A percentile compares a stretch with the other conserved stretches of the same genome.
Conservation (phyloP, 2,329 filamentous ascomycete species). For the Ascochyta lentis region DNA sequence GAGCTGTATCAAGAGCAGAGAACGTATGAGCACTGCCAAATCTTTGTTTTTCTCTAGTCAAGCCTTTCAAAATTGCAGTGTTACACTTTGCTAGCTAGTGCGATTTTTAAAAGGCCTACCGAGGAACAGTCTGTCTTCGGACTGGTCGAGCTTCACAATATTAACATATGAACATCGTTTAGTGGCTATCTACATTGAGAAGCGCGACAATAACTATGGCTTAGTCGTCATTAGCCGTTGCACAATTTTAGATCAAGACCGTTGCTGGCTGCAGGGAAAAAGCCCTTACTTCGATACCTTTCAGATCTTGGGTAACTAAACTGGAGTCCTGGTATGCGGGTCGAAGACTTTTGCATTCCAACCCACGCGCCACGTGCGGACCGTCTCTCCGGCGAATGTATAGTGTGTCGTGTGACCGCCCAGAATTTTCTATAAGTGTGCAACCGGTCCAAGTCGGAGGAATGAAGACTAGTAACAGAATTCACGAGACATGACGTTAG, state of each 20-base stretch:
- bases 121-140: no score
- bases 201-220: not conserved
- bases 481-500: conserved; percentile 12
- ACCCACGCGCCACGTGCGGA: conserved; percentile 6
- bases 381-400: not conserved
- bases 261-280: not conserved
- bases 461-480: conserved; percentile 13
- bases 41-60: no score
- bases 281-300: not conserved
- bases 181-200: no score
- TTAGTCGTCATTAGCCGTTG: not conserved
- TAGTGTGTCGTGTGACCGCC: conserved; percentile 5
- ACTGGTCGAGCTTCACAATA: no score
- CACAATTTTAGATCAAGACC: conserved; percentile 1
- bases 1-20: no score
- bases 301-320: not conserved
- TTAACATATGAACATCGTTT: no score
- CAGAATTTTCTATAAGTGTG: not conserved
- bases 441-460: conserved; percentile 5
- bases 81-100: no score
- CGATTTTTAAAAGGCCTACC: no score
- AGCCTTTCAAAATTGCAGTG: no score
- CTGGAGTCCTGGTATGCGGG: conserved; percentile 6
- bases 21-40: no score
- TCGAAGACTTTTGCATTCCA: conserved; percentile 12